These are phyloP conservation scores for Cryptococcus jaspeensis DNA, from an alignment of 1,284 basidiomycete species.

Conservation along the genomic window DNA sequence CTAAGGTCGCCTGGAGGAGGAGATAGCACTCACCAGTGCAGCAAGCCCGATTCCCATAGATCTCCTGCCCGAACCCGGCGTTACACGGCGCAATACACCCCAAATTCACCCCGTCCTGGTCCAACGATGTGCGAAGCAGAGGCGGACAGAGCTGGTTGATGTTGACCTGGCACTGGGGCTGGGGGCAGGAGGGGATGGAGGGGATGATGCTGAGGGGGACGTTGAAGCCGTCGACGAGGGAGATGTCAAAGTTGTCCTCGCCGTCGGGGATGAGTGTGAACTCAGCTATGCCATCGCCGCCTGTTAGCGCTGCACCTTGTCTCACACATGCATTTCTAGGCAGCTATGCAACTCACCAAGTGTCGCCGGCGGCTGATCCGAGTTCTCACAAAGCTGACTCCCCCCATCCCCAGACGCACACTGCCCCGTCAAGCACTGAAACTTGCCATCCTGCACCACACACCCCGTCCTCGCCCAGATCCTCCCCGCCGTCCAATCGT, in stretches of 20 bases:
- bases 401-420: conserved; percentile 21
- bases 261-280: conserved; percentile 22
- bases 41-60: conserved; percentile 31
- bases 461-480: conserved; percentile 39
- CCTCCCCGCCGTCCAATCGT: conserved; percentile 27
- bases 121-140: conserved; percentile 12
- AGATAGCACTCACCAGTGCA: conserved; percentile 23
- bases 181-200: conserved; percentile 13
- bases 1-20: neutral
- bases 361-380: conserved; percentile 6
- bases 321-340: neutral
- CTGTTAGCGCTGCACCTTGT: neutral
- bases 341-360: conserved; percentile 15
- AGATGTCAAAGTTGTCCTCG: conserved; percentile 33
- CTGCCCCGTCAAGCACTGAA: conserved; percentile 28
- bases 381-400: conserved; percentile 18
- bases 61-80: conserved; percentile 29
- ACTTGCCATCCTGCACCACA: conserved; percentile 17
- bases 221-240: conserved; percentile 41
- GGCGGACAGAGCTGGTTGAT: conserved; percentile 22
- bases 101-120: conserved; percentile 25
- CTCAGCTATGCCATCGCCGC: conserved; percentile 22
- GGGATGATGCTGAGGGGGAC: conserved; percentile 30
- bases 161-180: conserved; percentile 25
- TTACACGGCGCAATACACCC: conserved; percentile 29